These are phyloP conservation scores for Botrytis deweyae DNA, from an alignment of 2,329 filamentous ascomycete species.

Conservation along the genomic window DNA sequence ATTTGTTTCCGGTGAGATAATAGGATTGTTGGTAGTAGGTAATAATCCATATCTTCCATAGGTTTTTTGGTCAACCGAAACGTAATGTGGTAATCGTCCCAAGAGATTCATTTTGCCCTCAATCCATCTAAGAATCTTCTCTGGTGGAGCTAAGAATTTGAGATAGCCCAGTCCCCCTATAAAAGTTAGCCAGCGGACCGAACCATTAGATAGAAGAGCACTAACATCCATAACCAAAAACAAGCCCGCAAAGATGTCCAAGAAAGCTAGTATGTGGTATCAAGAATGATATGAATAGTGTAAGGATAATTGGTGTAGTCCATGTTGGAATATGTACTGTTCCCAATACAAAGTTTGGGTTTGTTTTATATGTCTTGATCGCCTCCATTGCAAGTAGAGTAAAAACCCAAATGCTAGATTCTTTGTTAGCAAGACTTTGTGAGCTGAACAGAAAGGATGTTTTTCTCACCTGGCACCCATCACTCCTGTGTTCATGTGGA, in stretches of 20 bases:
- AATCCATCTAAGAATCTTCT: conserved; percentile 82
- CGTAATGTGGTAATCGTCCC: conserved; percentile 82
- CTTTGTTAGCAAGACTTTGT: conserved; percentile 29
- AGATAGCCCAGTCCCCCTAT: conserved; percentile 83
- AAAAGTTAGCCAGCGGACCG: conserved; percentile 29
- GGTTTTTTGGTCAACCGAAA: conserved; percentile 93
- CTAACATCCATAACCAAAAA: conserved; percentile 82
- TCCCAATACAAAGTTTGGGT: conserved; percentile 70
- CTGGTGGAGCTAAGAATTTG: conserved; percentile 84
- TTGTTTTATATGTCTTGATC: conserved; percentile 77
- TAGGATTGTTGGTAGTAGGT: conserved; percentile 53
- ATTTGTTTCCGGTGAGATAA: conserved; percentile 40
- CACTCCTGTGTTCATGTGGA: conserved; percentile 70
- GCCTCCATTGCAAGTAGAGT: conserved; percentile 81
- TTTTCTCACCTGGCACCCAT: conserved; percentile 74
- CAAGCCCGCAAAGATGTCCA: conserved; percentile 82
- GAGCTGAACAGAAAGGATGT: neutral
- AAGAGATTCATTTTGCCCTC: conserved; percentile 86
- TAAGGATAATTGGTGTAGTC: conserved; percentile 79
- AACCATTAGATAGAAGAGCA: conserved; percentile 27
- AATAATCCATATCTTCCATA: conserved; percentile 90
- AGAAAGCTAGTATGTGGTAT: conserved; percentile 80
- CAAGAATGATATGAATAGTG: conserved; percentile 72
- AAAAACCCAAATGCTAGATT: conserved; percentile 82
- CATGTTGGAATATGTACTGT: conserved; percentile 80